Evolutionary conservation across 805 yeast species (phyloP), one percentile per base, ranked within the genome.

Genomic region (Starmerella kuoi): DNA sequence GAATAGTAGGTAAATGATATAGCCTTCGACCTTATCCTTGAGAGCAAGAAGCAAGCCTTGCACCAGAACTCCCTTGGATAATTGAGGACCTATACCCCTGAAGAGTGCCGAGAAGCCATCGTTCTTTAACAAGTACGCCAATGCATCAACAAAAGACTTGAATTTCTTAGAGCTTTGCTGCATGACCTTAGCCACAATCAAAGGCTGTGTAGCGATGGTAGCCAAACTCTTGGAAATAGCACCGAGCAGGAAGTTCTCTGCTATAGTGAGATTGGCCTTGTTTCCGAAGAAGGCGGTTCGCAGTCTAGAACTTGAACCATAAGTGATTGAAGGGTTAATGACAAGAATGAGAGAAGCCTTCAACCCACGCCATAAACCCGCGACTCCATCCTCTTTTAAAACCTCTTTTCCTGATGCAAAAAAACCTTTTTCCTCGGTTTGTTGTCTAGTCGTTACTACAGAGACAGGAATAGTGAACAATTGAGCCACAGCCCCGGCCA

Each of bases 31-130:
- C 57, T 78, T 83, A 52, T 81, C 91, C 61, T 76, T 81, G 61
- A 78, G 79, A 77, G 79, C 80, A 56, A 84, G 79, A 53, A 84
- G 66, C 46, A 84, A 65, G 0, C 94, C 94, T 60, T 84, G 94
- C 4, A 83, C 94, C 33, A 84, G 60, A 2, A 83, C 78, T 1
- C 91, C 94, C 65, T 84, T 84, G 31, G 76, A 59, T 44, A 84
- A 66, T 59, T 84, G 94, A 5, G 94, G 94, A 2, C 75, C 71
- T 24, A 84, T 54, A 2, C 94, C 94, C 63, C 78, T 82, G 74
- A 84, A 84, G 47, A 83, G 64, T 0, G 87, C 77, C 11, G 52
- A 48, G 30, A 74, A 31, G 22, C 82, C 85, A 54, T 82, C 91
- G n/a, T 69, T 64, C 48, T 66, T 61, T 65, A 74, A 71, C 50